phyloP scores from a whole-genome alignment of 345 rosid species.

The Pseudoturritis turrita region DNA sequence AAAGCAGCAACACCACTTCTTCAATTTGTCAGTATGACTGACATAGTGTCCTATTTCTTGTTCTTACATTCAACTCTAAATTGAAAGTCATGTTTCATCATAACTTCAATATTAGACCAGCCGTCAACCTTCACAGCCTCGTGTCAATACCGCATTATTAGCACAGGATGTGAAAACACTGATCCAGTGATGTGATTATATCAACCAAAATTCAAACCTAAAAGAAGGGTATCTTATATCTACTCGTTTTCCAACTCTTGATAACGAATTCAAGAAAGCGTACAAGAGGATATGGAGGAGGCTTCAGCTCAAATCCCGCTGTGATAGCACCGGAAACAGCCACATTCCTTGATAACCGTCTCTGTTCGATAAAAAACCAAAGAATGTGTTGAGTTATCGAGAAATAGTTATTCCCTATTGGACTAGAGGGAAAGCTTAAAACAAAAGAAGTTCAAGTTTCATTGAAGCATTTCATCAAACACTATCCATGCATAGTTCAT shows the following conservation, averaged over 20 bases:
- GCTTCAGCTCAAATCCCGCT: conserved; percentile 68
- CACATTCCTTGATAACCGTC: conserved; percentile 33
- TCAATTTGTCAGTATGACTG: neutral
- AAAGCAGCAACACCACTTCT: neutral
- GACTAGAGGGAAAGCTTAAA: neutral
- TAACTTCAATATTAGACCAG: too few species aligned
- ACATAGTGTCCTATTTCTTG: neutral
- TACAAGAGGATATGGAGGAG: conserved; percentile 91
- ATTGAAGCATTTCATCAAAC: conserved; percentile 62
- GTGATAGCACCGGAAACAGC: conserved; percentile 35
- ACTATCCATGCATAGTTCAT: conserved; percentile 2
- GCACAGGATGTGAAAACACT: neutral
- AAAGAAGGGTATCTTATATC: neutral
- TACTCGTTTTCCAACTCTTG: neutral
- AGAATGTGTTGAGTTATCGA: neutral
- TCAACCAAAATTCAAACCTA: neutral
- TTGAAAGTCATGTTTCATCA: neutral
- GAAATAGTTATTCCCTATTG: neutral
- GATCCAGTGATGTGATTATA: neutral
- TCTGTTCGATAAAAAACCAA: conserved; percentile 30
- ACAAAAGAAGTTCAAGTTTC: neutral
- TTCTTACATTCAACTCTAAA: neutral
- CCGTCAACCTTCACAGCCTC: neutral
- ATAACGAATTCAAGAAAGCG: neutral
- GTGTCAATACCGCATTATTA: neutral